Percentiles rank a stretch among this genome's conserved stretches.
Evolutionary conservation across 768 basidiomycete species (phyloP).

Genomic region (Podaxis carcinomalis): DNA sequence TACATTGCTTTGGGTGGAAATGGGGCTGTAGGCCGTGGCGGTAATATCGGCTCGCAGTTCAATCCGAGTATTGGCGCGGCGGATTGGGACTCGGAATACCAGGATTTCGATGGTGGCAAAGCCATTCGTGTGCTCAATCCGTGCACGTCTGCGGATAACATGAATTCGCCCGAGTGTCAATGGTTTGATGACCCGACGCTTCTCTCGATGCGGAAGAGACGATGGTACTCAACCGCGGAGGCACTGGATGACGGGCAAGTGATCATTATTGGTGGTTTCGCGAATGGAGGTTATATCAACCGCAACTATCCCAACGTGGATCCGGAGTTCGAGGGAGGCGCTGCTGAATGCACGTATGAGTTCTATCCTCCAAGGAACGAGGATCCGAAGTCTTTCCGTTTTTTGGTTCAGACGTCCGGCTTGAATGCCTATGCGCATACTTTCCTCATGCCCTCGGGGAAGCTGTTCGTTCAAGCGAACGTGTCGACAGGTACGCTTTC

Average conservation of each 20-base stretch:
- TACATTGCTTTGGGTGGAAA: constrained; percentile 77
- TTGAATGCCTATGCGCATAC: constrained; percentile 75
- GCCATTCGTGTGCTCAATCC: constrained; percentile 82
- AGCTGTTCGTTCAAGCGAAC: constrained; percentile 81
- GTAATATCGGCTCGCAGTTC: constrained; percentile 47
- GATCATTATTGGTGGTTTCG: constrained; percentile 78
- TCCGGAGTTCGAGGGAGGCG: constrained; percentile 58
- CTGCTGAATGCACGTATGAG: constrained; percentile 79
- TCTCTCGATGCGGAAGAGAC: constrained; percentile 61
- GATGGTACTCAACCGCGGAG: constrained; percentile 81
- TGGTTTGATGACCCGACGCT: constrained; percentile 68
- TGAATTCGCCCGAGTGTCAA: constrained; percentile 47
- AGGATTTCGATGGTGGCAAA: constrained; percentile 76
- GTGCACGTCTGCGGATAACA: constrained; percentile 49
- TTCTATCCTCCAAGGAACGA: constrained; percentile 66
- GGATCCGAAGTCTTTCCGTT: constrained; percentile 50
- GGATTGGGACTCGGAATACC: constrained; percentile 60
- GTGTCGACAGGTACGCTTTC: constrained; percentile 59
- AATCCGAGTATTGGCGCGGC: constrained; percentile 44
- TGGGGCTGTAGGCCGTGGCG: constrained; percentile 65
- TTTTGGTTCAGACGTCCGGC: constrained; percentile 69
- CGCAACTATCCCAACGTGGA: constrained; percentile 67
- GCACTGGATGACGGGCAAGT: constrained; percentile 72
- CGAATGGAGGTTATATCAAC: constrained; percentile 77
- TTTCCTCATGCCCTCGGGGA: constrained; percentile 72